Conservation (phyloP, 768 basidiomycete genomes). For the Xerocomus spinulosus region DNA sequence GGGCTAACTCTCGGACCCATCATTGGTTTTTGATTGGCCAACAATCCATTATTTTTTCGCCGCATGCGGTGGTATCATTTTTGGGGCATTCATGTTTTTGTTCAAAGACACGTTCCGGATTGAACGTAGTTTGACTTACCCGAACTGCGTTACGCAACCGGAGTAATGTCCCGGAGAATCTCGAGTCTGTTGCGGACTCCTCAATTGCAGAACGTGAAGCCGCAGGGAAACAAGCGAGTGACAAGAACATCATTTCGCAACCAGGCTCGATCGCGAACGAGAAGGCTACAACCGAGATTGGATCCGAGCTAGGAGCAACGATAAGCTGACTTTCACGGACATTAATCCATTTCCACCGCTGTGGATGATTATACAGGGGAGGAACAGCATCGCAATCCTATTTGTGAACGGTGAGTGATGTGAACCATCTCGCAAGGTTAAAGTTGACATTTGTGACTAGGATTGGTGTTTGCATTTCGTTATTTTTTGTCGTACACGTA, state of each 20-base stretch:
- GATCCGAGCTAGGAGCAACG: constrained; percentile 19
- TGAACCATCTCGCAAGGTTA: background rate
- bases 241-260: constrained; percentile 11
- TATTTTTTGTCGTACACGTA: constrained; percentile 74
- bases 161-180: constrained; percentile 20
- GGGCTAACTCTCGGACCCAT: constrained; percentile 72
- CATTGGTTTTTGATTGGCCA: constrained; percentile 71
- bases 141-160: constrained; percentile 54
- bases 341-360: constrained; percentile 74
- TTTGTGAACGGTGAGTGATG: constrained; percentile 23
- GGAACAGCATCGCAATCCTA: constrained; percentile 66
- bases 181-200: constrained; percentile 21
- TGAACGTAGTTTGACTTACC: constrained; percentile 80
- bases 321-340: constrained; percentile 60
- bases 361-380: constrained; percentile 48
- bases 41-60: constrained; percentile 80
- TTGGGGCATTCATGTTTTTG: constrained; percentile 55
- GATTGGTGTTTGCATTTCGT: constrained; percentile 64
- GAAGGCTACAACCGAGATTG: constrained; percentile 10
- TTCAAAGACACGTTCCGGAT: constrained; percentile 82
- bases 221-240: constrained; percentile 9
- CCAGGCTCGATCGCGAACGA: constrained; percentile 23
- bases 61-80: constrained; percentile 52
- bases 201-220: constrained; percentile 12
- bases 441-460: constrained; percentile 35